Base-by-base conservation (phyloP, 805 yeast genomes). In the Scheffersomyces stipitis region DNA sequence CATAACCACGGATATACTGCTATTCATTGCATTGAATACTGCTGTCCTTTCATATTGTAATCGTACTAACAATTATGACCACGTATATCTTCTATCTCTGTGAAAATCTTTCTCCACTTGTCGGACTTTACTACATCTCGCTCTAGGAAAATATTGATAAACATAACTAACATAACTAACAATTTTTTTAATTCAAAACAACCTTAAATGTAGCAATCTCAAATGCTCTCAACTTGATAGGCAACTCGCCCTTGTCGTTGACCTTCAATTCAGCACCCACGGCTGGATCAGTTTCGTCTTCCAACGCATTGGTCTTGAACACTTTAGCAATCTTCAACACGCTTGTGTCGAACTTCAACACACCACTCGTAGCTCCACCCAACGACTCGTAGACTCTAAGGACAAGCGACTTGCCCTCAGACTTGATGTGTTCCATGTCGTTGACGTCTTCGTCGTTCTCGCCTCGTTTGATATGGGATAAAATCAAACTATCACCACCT, bases 301-400 rank as follows among this genome's bases (percentile, higher is more conserved):
- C 89, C 54, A 83, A 62, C 17, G 80, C 73, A 50, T 78, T 78
- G 4, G 83, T 80, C 52, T 75, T 72, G 54, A 56, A 66, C 5
- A 83, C 80, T 36, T 64, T 59, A 15, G 54, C 61, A 24, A 81
- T 54, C 0, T 76, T 68, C 24, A 74, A 59, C 8, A 48, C 36
- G 14, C 63, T 59, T 2, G 49, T 22, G 26, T 55, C 51, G 23
- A 83, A 66, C 14, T 55, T 56, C 23, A 89, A 56, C 4, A 48
- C 54, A 2, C 85, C 90, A 3, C 51, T 54, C 1, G 85, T 69
- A 36, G 68, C 67, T 31, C 97, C 98, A 5, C 99, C 99, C 30
- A 91, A 69, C 0, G 95, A 66, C 55, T 91, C 99, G 61, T 89
- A 91, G 1, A 88, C 73, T 49, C 98, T 77, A 20, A 86, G 66